phyloP scores from a whole-genome alignment of 768 basidiomycete species.

The Collybiopsis confluens region DNA sequence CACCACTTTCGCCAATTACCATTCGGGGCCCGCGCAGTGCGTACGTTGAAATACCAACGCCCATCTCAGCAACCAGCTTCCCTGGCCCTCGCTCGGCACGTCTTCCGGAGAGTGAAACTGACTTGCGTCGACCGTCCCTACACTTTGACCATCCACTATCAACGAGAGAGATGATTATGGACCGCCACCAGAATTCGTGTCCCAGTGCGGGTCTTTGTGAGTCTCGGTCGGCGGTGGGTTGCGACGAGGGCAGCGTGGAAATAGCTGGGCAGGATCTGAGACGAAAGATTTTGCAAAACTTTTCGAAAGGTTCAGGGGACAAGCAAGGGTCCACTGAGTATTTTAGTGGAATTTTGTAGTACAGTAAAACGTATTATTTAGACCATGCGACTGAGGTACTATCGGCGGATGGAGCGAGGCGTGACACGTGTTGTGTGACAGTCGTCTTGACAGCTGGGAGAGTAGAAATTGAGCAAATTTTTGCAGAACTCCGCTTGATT shows the following conservation, averaged over 20 bases:
- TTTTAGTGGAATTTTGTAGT: slow-evolving; percentile 19
- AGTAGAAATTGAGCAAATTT: slow-evolving; percentile 2
- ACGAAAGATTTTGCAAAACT: slow-evolving; percentile 32
- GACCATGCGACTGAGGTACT: not conserved
- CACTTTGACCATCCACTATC: slow-evolving; percentile 6
- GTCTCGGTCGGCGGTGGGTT: slow-evolving; percentile 1
- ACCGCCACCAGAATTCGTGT: slow-evolving; percentile 1
- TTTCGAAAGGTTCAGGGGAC: slow-evolving; percentile 11
- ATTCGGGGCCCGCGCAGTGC: not conserved
- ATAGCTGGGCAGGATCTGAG: slow-evolving; percentile 21
- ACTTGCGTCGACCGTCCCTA: slow-evolving; percentile 2
- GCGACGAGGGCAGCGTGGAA: slow-evolving; percentile 5
- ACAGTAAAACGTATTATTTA: not conserved
- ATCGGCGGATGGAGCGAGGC: no score
- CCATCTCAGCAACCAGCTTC: slow-evolving; percentile 1
- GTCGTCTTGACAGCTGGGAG: not conserved
- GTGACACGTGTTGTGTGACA: no score
- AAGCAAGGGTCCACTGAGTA: slow-evolving; percentile 15
- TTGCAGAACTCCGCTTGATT: not conserved
- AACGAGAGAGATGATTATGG: slow-evolving; percentile 9
- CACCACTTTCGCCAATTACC: not conserved
- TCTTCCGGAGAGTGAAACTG: not conserved
- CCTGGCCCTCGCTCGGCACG: not conserved
- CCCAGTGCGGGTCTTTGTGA: slow-evolving; percentile 1
- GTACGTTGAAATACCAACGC: slow-evolving; percentile 1